A percentile compares a stretch with the other conserved stretches of the same genome.
Conservation (phyloP, 164 flowering plant species). For the Chloranthus sessilifolius region DNA sequence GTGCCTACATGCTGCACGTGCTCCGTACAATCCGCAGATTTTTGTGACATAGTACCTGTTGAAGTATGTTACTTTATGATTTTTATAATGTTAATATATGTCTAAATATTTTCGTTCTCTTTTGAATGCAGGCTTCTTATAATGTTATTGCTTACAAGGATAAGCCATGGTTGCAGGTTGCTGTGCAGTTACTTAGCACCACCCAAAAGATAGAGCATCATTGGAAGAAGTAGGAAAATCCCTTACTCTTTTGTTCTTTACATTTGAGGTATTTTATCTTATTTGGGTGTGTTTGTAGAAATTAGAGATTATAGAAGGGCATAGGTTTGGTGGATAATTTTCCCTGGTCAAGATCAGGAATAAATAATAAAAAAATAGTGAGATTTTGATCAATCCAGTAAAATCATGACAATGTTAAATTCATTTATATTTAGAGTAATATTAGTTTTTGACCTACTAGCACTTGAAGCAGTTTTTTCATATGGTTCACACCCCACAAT, state of each 20-base stretch:
- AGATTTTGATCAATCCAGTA: too few relatives aligned
- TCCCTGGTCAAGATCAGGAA: too few relatives aligned
- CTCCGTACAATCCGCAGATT: neutral
- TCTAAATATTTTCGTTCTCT: conserved; percentile 1
- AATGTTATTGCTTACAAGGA: conserved; percentile 81
- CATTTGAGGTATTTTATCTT: neutral
- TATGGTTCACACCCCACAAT: too few relatives aligned
- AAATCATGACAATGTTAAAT: too few relatives aligned
- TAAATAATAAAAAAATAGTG: too few relatives aligned
- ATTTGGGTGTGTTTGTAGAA: too few relatives aligned
- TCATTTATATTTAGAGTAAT: too few relatives aligned
- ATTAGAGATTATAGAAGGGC: too few relatives aligned
- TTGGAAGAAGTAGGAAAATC: conserved; percentile 52
- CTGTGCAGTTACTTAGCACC: conserved; percentile 66
- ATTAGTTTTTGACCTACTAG: too few relatives aligned
- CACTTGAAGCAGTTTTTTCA: too few relatives aligned
- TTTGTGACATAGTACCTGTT: neutral
- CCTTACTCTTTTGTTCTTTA: conserved; percentile 1
- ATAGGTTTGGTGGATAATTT: too few relatives aligned
- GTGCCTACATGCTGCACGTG: neutral
- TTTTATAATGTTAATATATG: conserved; percentile 1
- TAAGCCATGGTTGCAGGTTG: conserved; percentile 80
- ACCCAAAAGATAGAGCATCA: conserved; percentile 67
- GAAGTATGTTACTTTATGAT: too few relatives aligned
- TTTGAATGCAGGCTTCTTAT: conserved; percentile 50